phyloP scores from a whole-genome alignment of 1,139 yeast genomes.

The Wickerhamomyces sp. region DNA sequence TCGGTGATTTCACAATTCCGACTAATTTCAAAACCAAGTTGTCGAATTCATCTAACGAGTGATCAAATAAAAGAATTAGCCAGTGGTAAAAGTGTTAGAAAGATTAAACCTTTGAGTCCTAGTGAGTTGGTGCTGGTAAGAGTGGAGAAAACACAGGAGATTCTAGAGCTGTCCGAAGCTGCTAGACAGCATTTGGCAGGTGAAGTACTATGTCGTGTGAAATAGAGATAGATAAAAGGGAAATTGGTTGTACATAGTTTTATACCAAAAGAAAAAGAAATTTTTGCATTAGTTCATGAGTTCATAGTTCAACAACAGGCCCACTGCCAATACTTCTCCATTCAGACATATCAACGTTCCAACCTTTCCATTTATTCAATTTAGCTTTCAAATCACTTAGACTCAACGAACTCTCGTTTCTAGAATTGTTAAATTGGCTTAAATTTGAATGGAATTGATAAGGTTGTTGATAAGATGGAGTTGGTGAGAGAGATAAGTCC shows the following conservation, averaged over 20 bases:
- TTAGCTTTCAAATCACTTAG: constrained; percentile 25
- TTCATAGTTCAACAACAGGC: constrained; percentile 44
- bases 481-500: constrained; percentile 19
- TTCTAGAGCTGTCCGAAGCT: constrained; percentile 80
- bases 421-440: constrained; percentile 15
- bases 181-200: constrained; percentile 70
- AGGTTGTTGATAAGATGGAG: constrained; percentile 19
- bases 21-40: constrained; percentile 80
- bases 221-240: constrained; percentile 27
- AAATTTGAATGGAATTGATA: constrained; percentile 9
- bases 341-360: constrained; percentile 80
- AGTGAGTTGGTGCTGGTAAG: constrained; percentile 80
- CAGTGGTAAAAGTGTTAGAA: constrained; percentile 69
- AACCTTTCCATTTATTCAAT: constrained; percentile 66
- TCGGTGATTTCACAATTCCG: constrained; percentile 72
- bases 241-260: constrained; percentile 3
- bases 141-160: constrained; percentile 40
- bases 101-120: constrained; percentile 77
- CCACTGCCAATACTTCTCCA: constrained; percentile 73
- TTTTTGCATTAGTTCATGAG: background rate
- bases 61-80: constrained; percentile 71
- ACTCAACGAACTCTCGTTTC: constrained; percentile 12
- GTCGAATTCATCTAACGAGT: constrained; percentile 58
- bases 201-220: constrained; percentile 76
- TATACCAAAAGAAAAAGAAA: background rate